phyloP scores from a whole-genome alignment of 129 eudicot genomes.

The Helichrysum umbraculigerum region DNA sequence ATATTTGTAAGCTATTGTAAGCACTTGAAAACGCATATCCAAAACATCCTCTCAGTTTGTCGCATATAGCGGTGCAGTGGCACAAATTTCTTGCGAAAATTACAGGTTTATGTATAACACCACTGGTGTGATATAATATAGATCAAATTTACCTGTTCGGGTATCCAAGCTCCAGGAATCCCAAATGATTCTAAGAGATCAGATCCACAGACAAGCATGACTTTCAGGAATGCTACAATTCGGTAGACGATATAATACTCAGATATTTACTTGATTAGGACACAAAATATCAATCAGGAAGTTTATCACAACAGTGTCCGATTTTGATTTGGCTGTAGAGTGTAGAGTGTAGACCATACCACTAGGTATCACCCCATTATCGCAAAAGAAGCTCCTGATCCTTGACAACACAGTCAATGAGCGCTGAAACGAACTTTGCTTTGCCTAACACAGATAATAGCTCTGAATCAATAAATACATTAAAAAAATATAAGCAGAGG shows the following conservation, averaged over 20 bases:
- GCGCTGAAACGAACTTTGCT: constrained; percentile 72
- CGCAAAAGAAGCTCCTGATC: constrained; percentile 47
- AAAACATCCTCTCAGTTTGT: neutral
- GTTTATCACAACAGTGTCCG: neutral
- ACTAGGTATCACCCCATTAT: constrained; percentile 41
- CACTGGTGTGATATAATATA: constrained; percentile 1
- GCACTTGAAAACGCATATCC: neutral
- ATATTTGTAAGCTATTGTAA: neutral
- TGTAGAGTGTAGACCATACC: constrained; percentile 37
- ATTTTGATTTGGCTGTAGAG: neutral
- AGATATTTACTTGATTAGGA: too few species aligned
- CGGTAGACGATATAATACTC: constrained; percentile 1
- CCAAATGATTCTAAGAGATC: constrained; percentile 82
- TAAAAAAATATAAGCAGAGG: neutral
- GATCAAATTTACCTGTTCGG: constrained; percentile 63
- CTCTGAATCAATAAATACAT: constrained; percentile 26
- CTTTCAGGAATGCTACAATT: constrained; percentile 54
- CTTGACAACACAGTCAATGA: constrained; percentile 81
- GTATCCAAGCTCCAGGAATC: constrained; percentile 83
- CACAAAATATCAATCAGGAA: too few species aligned
- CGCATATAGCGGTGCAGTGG: neutral
- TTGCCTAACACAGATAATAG: constrained; percentile 59
- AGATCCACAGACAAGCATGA: constrained; percentile 94
- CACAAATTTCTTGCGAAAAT: neutral
- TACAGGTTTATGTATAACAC: neutral